phyloP scores from a whole-genome alignment of 345 rosid species.

The Eucalyptus rudis region DNA sequence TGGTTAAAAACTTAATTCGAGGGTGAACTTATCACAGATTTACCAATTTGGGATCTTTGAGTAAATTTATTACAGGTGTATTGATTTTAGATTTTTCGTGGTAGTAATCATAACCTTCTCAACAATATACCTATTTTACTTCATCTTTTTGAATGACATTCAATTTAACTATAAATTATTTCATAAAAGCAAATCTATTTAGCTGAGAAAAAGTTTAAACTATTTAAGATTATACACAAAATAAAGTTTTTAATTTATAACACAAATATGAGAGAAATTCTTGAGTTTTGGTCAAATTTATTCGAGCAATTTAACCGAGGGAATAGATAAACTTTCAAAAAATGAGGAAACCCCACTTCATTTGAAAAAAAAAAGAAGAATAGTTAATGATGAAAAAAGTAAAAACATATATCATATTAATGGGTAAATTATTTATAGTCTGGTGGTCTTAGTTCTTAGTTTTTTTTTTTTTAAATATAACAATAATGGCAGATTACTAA shows the following conservation, averaged over 20 bases:
- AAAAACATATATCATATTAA: background rate
- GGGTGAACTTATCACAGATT: fast-evolving
- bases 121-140: background rate
- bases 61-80: fast-evolving
- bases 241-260: background rate
- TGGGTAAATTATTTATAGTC: background rate
- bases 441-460: too few relatives aligned
- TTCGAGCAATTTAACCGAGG: background rate
- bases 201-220: background rate
- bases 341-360: background rate
- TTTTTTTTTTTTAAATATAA: too few relatives aligned
- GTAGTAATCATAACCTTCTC: background rate
- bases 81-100: fast-evolving
- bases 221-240: background rate
- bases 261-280: background rate
- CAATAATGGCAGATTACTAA: background rate
- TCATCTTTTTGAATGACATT: background rate
- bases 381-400: background rate
- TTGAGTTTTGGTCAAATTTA: background rate
- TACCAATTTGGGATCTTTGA: fast-evolving
- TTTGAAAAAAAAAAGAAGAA: background rate
- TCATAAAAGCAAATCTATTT: background rate
- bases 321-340: background rate
- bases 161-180: background rate
- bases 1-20: too few relatives aligned